Conservation (phyloP, 106 monocot species). For the Dendrobium catenatum region DNA sequence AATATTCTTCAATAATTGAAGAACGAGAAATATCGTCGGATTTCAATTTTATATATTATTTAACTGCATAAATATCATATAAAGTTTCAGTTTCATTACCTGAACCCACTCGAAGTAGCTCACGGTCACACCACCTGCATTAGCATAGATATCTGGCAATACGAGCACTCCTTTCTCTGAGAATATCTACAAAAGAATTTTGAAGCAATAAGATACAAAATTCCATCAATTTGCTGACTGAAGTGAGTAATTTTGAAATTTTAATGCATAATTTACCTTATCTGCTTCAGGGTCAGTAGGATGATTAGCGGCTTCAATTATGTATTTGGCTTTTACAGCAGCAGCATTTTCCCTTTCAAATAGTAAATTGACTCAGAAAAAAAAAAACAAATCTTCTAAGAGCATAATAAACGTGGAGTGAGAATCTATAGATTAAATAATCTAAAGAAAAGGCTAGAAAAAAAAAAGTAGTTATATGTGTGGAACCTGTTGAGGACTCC, state of each 20-base stretch:
- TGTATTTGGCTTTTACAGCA: slow-evolving; percentile 68
- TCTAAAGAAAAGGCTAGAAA: not conserved
- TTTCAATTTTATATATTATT: not conserved
- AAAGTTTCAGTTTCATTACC: slow-evolving; percentile 22
- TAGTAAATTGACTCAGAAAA: not conserved
- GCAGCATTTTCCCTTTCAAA: slow-evolving; percentile 74
- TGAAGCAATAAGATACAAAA: not conserved
- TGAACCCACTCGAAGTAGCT: slow-evolving; percentile 99
- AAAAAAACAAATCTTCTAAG: not conserved
- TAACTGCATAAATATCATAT: not conserved
- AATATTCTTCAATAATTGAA: slow-evolving; percentile 51
- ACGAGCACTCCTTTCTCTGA: slow-evolving; percentile 73
- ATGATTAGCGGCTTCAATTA: slow-evolving; percentile 93
- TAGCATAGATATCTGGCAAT: slow-evolving; percentile 90
- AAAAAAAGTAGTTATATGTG: not conserved
- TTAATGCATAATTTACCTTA: slow-evolving; percentile 33
- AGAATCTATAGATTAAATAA: not conserved
- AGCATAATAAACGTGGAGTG: not conserved
- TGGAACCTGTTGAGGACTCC: slow-evolving; percentile 75
- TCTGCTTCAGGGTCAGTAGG: slow-evolving; percentile 88
- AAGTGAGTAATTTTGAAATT: not conserved
- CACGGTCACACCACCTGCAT: slow-evolving; percentile 83
- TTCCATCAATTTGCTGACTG: not conserved
- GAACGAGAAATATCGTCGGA: not conserved
- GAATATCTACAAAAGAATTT: slow-evolving; percentile 44